Conservation (phyloP, 1,284 basidiomycete genomes). For the Ganoderma meredithae region DNA sequence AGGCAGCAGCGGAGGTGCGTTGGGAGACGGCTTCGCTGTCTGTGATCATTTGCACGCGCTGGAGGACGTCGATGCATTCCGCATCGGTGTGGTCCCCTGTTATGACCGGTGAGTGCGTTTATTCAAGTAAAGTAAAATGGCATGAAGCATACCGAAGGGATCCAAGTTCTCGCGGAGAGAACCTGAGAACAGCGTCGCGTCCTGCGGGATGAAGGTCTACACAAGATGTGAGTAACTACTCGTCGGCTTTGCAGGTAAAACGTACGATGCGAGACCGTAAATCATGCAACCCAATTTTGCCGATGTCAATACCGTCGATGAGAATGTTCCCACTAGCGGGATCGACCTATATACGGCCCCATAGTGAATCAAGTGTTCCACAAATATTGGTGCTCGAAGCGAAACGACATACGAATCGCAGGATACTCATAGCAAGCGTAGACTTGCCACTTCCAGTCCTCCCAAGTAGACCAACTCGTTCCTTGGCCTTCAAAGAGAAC, state of each 20-base stretch:
- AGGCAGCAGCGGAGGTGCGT: constrained; percentile 56
- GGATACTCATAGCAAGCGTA: constrained; percentile 84
- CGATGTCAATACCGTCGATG: constrained; percentile 91
- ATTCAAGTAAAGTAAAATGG: constrained; percentile 18
- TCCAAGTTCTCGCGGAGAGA: constrained; percentile 89
- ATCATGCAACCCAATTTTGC: constrained; percentile 87
- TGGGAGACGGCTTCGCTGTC: constrained; percentile 54
- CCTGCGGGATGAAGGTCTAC: constrained; percentile 84
- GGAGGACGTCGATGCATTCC: constrained; percentile 74
- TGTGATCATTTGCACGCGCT: constrained; percentile 69
- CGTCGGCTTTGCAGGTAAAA: constrained; percentile 10
- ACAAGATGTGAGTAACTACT: not conserved
- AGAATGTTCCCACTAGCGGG: constrained; percentile 81
- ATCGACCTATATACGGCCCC: constrained; percentile 60
- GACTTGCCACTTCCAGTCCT: constrained; percentile 85
- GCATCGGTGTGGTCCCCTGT: constrained; percentile 81
- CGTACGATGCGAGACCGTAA: constrained; percentile 77
- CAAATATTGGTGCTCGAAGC: not conserved
- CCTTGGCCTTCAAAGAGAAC: constrained; percentile 66
- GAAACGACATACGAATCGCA: constrained; percentile 75
- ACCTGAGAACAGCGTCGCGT: constrained; percentile 86
- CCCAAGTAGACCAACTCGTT: constrained; percentile 78
- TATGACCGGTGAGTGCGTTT: not conserved
- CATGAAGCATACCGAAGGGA: constrained; percentile 66
- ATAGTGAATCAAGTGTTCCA: not conserved